Conservation (phyloP, 441 rosid genomes). For the Breynia disticha region DNA sequence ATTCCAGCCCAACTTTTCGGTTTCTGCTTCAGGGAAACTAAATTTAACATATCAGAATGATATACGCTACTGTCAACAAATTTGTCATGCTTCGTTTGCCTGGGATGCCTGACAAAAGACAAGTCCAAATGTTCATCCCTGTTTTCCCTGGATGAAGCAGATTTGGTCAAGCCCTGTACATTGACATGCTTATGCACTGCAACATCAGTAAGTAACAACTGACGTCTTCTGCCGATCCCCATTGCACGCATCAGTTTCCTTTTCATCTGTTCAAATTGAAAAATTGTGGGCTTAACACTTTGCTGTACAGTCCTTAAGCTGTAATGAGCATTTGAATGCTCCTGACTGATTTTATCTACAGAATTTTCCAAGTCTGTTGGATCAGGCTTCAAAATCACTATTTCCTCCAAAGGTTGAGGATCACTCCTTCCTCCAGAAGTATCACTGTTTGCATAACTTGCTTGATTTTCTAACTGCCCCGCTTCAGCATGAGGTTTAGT, state of each 20-base stretch:
- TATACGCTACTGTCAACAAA: slow-evolving; percentile 12
- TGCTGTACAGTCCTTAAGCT: slow-evolving; percentile 18
- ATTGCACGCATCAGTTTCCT: slow-evolving; percentile 50
- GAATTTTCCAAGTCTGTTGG: slow-evolving; percentile 22
- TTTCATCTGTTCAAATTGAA: slow-evolving; percentile 43
- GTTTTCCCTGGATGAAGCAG: slow-evolving; percentile 22
- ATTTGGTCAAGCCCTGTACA: slow-evolving; percentile 8
- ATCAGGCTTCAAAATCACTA: slow-evolving; percentile 49
- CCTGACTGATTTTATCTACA: slow-evolving; percentile 13
- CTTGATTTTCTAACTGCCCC: slow-evolving; percentile 10
- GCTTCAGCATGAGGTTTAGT: slow-evolving; percentile 14
- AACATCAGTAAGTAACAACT: slow-evolving; percentile 12
- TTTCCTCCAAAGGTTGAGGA: slow-evolving; percentile 22
- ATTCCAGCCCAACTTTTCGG: slow-evolving; percentile 27
- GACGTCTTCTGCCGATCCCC: slow-evolving; percentile 32
- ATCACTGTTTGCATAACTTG: slow-evolving; percentile 7
- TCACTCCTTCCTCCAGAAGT: slow-evolving; percentile 11
- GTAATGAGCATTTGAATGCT: slow-evolving; percentile 16
- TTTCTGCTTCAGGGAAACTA: slow-evolving; percentile 24
- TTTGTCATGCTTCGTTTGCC: slow-evolving; percentile 23
- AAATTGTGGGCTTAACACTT: slow-evolving; percentile 27
- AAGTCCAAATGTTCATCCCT: slow-evolving; percentile 21
- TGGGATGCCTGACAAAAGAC: slow-evolving; percentile 13
- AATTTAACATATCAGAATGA: slow-evolving; percentile 20
- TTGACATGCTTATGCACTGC: slow-evolving; percentile 3